Evolutionary conservation across 2,329 filamentous ascomycete species (phyloP).

Genomic region (Colletotrichum falcatum): DNA sequence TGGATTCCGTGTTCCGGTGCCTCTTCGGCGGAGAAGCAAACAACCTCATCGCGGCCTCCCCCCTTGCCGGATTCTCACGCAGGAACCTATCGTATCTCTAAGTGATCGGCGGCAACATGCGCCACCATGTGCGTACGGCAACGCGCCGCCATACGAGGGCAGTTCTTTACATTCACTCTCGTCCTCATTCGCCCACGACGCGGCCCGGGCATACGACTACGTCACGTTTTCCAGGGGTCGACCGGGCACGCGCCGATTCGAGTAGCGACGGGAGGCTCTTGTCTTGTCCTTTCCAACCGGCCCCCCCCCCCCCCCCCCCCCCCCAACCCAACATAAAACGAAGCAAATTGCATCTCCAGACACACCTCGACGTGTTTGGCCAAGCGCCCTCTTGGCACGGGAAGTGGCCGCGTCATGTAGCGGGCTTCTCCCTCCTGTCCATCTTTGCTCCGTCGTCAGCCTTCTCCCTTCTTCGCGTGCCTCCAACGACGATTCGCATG

Average conservation of each 20-base stretch:
- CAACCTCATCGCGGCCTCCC: constrained; percentile 13
- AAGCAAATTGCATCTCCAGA: constrained; percentile 24
- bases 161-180: constrained; percentile 15
- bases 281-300: background rate
- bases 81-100: too few relatives aligned
- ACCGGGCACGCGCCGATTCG: too few relatives aligned
- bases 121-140: too few relatives aligned
- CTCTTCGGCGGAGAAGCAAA: constrained; percentile 20
- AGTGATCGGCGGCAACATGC: too few relatives aligned
- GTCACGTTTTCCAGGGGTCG: too few relatives aligned
- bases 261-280: too few relatives aligned
- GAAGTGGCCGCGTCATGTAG: constrained; percentile 23
- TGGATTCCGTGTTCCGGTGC: constrained; percentile 13
- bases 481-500: background rate
- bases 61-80: background rate
- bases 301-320: background rate
- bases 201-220: background rate
- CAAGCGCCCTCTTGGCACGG: constrained; percentile 21
- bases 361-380: constrained; percentile 12
- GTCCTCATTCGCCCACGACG: constrained; percentile 27
- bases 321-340: constrained; percentile 34
- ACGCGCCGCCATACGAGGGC: constrained; percentile 11
- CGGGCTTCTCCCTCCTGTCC: background rate
- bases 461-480: constrained; percentile 1
- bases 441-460: background rate